These are phyloP conservation scores for Chlamydomonas schloesseri DNA, from an alignment of 139 green algal species.

Conservation along the genomic window DNA sequence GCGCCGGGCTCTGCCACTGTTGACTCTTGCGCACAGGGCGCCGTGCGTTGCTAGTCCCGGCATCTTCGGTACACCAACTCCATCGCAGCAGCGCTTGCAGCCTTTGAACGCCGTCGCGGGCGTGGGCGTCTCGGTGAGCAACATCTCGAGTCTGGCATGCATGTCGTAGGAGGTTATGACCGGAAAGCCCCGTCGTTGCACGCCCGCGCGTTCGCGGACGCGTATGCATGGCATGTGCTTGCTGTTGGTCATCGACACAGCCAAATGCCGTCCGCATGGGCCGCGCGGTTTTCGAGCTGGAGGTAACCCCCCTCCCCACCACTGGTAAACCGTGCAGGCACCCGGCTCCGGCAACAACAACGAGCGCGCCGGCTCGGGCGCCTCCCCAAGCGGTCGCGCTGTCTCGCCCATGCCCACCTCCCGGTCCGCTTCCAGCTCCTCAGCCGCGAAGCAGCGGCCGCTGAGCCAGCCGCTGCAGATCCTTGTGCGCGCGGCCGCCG, in stretches of 20 bases:
- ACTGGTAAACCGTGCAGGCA: no score
- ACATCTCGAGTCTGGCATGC: background rate
- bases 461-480: constrained; percentile 16
- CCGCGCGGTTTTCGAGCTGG: background rate
- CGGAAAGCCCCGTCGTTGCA: background rate
- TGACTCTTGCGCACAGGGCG: no score
- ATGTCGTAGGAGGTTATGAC: background rate
- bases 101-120: constrained; percentile 14
- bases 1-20: no score
- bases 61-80: no score
- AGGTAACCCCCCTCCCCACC: no score
- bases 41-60: no score
- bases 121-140: constrained; percentile 18
- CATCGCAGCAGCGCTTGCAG: background rate
- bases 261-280: background rate
- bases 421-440: background rate
- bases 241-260: background rate
- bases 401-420: background rate
- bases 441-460: background rate
- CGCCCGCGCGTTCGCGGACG: background rate
- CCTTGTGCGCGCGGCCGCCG: background rate
- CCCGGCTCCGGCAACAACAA: background rate
- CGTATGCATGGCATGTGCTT: background rate
- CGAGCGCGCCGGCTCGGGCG: background rate
- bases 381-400: background rate